Base-by-base conservation (phyloP, 441 rosid genomes). In the Lepidium campestre region DNA sequence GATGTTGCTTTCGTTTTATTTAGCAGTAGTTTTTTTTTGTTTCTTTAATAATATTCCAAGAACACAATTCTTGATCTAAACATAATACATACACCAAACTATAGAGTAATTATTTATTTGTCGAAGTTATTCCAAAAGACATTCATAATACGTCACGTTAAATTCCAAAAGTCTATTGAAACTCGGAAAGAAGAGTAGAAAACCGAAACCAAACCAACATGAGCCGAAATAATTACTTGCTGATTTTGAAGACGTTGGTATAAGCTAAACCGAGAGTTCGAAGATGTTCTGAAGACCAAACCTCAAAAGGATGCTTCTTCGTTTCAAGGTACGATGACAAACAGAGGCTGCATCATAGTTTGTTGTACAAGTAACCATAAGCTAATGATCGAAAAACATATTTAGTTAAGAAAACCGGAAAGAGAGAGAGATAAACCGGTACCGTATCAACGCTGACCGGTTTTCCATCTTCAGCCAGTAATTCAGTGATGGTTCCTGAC, bases 371-470 rank as follows among this genome's bases (percentile, higher is more conserved):
- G 29, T 19, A 25, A 73, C 49, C 36, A 37, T 10, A 39, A 23
- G 27, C 65, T 32, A 60, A 31, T 40, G 18, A 54, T 46, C 45
- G 12, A 35, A 54, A 67, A 27, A 59, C 45, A 22, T 7, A 20
- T 6, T 12, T 39, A 1, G 22, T 15, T 22, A 56, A 29, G 23
- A 46, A 45, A 48, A 72, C 71, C 60, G 57, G 45, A 14, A 27
- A 13, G 36, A 48, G n/a, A 23, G 44, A 35, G 14, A 52, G 57
- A 54, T 57, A 36, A 44, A 45, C 52, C 11, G 12, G 63, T 83
- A 94, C 99, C 95, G 50, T 66, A 81, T 85, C 97, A 45, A 91
- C 74, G 23, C 89, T 89, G 57, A 94, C 97, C 34, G 97, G 64
- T 83, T 94, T 89, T n/a, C 88, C 96, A 56, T 94, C 93, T 56